Percentiles rank a stretch among this genome's conserved stretches.
Evolutionary conservation across 805 yeast genomes (phyloP).

Genomic region (Lipomyces starkeyi): DNA sequence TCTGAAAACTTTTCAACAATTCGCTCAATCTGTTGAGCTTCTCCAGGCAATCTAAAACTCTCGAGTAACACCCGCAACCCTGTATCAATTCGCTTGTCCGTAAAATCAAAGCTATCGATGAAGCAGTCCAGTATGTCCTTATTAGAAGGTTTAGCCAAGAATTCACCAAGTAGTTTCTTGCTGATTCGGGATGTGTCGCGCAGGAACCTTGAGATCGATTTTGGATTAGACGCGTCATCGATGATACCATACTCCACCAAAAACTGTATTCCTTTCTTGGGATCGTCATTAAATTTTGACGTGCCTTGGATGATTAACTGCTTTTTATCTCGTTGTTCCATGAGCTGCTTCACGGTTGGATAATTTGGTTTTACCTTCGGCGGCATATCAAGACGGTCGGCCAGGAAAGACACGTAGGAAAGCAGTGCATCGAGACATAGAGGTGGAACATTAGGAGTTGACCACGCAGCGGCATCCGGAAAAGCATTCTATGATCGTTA

Average conservation of each 20-base stretch:
- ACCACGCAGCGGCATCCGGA: constrained; percentile 79
- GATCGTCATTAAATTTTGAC: constrained; percentile 74
- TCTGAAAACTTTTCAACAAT: constrained; percentile 85
- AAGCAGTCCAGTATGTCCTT: constrained; percentile 64
- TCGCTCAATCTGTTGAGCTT: constrained; percentile 94
- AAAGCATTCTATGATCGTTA: constrained; percentile 59
- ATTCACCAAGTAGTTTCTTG: constrained; percentile 87
- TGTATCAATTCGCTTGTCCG: constrained; percentile 85
- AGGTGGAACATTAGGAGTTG: constrained; percentile 91
- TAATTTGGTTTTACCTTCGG: constrained; percentile 12
- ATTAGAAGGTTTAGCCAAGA: constrained; percentile 77
- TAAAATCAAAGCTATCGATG: constrained; percentile 74
- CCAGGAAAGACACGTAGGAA: constrained; percentile 47
- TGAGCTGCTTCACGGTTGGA: constrained; percentile 27
- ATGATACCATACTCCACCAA: constrained; percentile 73
- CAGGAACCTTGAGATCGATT: constrained; percentile 76
- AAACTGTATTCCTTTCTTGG: constrained; percentile 72
- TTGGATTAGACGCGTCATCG: constrained; percentile 53
- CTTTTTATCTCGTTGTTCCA: constrained; percentile 52
- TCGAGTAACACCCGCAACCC: constrained; percentile 83
- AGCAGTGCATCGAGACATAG: constrained; percentile 88
- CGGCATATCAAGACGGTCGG: constrained; percentile 38
- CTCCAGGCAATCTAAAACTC: constrained; percentile 93
- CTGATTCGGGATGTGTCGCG: constrained; percentile 81
- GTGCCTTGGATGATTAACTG: constrained; percentile 79